These are phyloP conservation scores for Daedaleopsis sinensis DNA, from an alignment of 768 basidiomycete genomes.

Conservation along the genomic window DNA sequence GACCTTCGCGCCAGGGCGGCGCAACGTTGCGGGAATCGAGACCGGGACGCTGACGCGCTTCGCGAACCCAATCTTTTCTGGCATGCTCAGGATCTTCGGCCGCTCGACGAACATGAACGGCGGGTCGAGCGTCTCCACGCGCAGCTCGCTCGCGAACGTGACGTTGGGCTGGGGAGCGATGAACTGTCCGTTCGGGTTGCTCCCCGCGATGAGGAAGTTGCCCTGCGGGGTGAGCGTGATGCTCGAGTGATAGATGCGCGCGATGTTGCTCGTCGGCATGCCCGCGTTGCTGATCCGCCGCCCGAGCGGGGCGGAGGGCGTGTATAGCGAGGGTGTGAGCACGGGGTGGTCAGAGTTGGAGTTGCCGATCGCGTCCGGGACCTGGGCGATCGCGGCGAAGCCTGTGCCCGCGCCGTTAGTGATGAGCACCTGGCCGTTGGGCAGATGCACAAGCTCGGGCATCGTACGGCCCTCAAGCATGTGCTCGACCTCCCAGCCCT, in stretches of 20 bases:
- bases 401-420: constrained; percentile 77
- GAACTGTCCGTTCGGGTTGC: constrained; percentile 81
- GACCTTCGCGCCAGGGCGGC: constrained; percentile 36
- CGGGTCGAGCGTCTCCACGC: constrained; percentile 85
- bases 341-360: constrained; percentile 82
- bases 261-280: constrained; percentile 66
- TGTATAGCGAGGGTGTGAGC: constrained; percentile 67
- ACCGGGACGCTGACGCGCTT: constrained; percentile 52
- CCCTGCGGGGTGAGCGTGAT: constrained; percentile 77
- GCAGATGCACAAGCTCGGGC: constrained; percentile 81
- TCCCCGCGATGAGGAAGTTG: constrained; percentile 77
- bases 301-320: constrained; percentile 54
- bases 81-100: constrained; percentile 49
- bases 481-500: constrained; percentile 74
- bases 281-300: constrained; percentile 59
- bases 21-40: constrained; percentile 38
- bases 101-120: constrained; percentile 73
- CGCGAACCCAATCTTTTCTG: constrained; percentile 45
- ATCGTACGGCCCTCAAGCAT: constrained; percentile 78
- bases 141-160: constrained; percentile 82
- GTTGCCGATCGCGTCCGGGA: constrained; percentile 62
- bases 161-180: constrained; percentile 45
- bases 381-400: constrained; percentile 78
- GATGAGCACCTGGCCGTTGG: constrained; percentile 72
- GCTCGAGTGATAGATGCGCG: constrained; percentile 80